Base-by-base conservation (phyloP, 1,284 basidiomycete species). In the Mycena citricolor region DNA sequence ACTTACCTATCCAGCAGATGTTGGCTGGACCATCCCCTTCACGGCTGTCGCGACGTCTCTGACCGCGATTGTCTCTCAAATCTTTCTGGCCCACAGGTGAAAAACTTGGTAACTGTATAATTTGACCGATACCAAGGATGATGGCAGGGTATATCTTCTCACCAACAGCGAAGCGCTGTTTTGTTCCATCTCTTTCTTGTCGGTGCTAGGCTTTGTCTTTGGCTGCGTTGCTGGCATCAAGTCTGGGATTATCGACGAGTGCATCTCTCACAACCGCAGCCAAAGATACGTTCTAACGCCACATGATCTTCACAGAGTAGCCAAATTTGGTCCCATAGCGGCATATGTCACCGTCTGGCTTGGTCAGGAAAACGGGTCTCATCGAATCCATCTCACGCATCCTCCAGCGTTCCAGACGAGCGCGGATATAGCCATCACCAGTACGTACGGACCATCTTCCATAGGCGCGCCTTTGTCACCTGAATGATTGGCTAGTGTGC, bases 1-100 rank as follows among this genome's bases (percentile, higher is more conserved):
- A 13, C 23, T 47, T 7, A 40, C 23, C 11, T 30, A 12, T 23
- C 14, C 16, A 10, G 12, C 31, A 71, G 71, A 60, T 30, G 66
- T 68, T 25, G 56, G 62, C 1, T 72, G 73, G 74, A 68, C 71
- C 3, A 68, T 70, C 38, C 63, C 65, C 0, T 69, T 73, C 44
- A 74, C 71, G 1, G 70, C 71, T 4, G 56, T 67, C 16, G 66
- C 67, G 5, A 74, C 70, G 2, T 63, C 70, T 0, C 52, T 70
- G 6, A 67, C 69, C 16, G 71, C 73, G 7, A 55, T 75, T 29
- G 50, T 68, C 13, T 69, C 72, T 1, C 73, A 76, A 48, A 46
- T 62, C 24, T 73, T 73, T 58, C 59, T 73, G 32, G 67, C 64
- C 12, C 67, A 71, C 57, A 66, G 70, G 71, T 71, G 39, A 19